phyloP scores from a whole-genome alignment of 2,329 filamentous ascomycete genomes.

The Phyllosticta citribraziliensis region DNA sequence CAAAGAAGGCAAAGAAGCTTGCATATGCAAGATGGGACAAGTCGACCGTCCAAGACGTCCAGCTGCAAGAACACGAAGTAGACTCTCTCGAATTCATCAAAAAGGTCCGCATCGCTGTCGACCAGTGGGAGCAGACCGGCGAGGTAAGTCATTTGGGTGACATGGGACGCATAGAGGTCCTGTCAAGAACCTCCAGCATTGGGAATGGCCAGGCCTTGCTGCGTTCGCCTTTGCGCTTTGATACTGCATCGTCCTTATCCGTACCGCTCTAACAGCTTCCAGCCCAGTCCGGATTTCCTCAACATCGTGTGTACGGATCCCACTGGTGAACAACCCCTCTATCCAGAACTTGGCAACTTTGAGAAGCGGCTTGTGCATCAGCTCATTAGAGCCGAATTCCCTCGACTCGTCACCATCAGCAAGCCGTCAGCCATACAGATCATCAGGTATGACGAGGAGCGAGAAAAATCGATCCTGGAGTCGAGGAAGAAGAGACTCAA shows the following conservation, averaged over 20 bases:
- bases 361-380: constrained; percentile 59
- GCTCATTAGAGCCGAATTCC: constrained; percentile 53
- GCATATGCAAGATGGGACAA: constrained; percentile 34
- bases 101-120: constrained; percentile 35
- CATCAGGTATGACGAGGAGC: constrained; percentile 30
- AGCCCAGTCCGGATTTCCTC: constrained; percentile 12
- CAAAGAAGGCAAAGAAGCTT: constrained; percentile 36
- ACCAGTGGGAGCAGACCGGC: constrained; percentile 34
- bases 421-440: constrained; percentile 36
- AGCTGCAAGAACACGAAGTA: constrained; percentile 42
- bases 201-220: neutral
- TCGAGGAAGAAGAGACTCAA: constrained; percentile 4
- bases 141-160: constrained; percentile 11
- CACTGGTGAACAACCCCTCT: constrained; percentile 12
- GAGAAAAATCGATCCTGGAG: constrained; percentile 33
- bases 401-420: constrained; percentile 33
- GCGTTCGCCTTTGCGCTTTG: neutral
- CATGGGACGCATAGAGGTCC: neutral
- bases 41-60: constrained; percentile 34
- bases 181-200: neutral
- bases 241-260: neutral
- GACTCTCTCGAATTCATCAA: constrained; percentile 44
- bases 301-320: constrained; percentile 24
- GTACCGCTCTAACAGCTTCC: constrained; percentile 35
- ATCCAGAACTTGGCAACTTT: constrained; percentile 31